Percentiles rank a stretch among this genome's conserved stretches.
These are phyloP conservation scores for Phytophthora kernoviae DNA, from an alignment of 352 stramenopile species.

Conservation along the genomic window DNA sequence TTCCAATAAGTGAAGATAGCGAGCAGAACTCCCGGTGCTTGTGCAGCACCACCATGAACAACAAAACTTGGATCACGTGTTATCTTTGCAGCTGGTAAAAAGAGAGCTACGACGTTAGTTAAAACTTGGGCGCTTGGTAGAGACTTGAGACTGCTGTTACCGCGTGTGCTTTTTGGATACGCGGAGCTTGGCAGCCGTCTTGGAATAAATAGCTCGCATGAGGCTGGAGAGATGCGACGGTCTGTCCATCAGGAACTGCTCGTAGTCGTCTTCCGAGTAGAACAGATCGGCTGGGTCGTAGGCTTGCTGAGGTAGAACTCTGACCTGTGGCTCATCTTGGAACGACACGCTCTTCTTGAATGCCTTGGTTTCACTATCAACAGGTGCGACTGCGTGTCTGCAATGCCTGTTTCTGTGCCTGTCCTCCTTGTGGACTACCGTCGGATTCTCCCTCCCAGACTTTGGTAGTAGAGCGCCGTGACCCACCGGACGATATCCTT, in stretches of 20 bases:
- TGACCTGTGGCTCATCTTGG: constrained; percentile 52
- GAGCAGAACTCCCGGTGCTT: background rate
- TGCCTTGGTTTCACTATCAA: background rate
- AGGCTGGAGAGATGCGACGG: constrained; percentile 52
- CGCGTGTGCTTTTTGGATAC: constrained; percentile 48
- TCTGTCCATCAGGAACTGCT: constrained; percentile 55
- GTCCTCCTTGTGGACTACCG: constrained; percentile 2
- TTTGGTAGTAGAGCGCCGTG: constrained; percentile 69
- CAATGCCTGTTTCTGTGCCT: constrained; percentile 15
- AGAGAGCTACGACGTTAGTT: constrained; percentile 1
- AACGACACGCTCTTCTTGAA: constrained; percentile 63
- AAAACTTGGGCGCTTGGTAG: background rate
- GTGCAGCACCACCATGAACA: background rate
- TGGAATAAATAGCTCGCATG: constrained; percentile 58
- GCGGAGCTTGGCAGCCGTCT: constrained; percentile 59
- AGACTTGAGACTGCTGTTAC: constrained; percentile 14
- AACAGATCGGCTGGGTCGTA: constrained; percentile 60
- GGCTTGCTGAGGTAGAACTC: constrained; percentile 46
- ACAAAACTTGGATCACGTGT: no score
- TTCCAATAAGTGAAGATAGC: no score
- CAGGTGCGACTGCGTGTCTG: constrained; percentile 13
- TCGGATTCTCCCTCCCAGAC: constrained; percentile 24
- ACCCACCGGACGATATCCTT: constrained; percentile 72
- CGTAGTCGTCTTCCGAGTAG: constrained; percentile 62
- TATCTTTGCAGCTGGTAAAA: background rate